Evolutionary conservation across 306 rosid species (phyloP).

Genomic region (Pachyrhizus erosus): DNA sequence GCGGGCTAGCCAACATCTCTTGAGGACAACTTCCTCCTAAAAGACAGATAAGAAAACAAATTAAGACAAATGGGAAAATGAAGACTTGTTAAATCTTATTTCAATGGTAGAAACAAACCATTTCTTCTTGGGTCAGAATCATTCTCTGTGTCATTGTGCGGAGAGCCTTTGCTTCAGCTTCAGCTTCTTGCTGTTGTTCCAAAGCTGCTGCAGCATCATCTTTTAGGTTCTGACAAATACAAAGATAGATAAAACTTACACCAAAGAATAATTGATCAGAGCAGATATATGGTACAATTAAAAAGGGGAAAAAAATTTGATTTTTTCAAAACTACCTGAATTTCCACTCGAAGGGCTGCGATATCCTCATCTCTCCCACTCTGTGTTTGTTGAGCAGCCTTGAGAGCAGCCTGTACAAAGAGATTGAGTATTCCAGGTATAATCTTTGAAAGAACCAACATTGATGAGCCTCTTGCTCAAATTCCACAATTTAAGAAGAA

Average conservation of each 20-base stretch:
- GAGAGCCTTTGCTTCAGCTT: constrained; percentile 89
- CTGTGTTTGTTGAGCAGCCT: constrained; percentile 85
- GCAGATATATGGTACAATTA: constrained; percentile 16
- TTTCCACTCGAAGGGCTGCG: constrained; percentile 76
- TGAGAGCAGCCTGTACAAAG: constrained; percentile 85
- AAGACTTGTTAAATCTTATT: constrained; percentile 32
- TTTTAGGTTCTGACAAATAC: constrained; percentile 71
- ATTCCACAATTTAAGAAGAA: constrained; percentile 37
- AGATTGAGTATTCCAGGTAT: constrained; percentile 41
- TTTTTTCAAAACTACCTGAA: constrained; percentile 63
- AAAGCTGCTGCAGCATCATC: constrained; percentile 75
- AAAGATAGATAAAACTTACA: constrained; percentile 35
- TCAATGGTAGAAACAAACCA: constrained; percentile 66
- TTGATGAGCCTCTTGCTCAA: constrained; percentile 23
- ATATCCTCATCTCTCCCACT: constrained; percentile 83
- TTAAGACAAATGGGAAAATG: constrained; percentile 29
- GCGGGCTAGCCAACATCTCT: constrained; percentile 99
- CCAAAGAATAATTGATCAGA: constrained; percentile 32
- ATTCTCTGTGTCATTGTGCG: constrained; percentile 93
- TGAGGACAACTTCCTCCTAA: constrained; percentile 97
- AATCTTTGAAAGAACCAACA: constrained; percentile 41
- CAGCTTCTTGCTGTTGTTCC: constrained; percentile 87
- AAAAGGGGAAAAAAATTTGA: background rate
- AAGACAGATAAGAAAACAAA: constrained; percentile 35
- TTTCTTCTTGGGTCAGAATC: constrained; percentile 98